Evolutionary conservation across 495 filamentous ascomycete species (phyloP), one percentile per base, ranked within the genome.

Genomic region (Tuber magnatum): DNA sequence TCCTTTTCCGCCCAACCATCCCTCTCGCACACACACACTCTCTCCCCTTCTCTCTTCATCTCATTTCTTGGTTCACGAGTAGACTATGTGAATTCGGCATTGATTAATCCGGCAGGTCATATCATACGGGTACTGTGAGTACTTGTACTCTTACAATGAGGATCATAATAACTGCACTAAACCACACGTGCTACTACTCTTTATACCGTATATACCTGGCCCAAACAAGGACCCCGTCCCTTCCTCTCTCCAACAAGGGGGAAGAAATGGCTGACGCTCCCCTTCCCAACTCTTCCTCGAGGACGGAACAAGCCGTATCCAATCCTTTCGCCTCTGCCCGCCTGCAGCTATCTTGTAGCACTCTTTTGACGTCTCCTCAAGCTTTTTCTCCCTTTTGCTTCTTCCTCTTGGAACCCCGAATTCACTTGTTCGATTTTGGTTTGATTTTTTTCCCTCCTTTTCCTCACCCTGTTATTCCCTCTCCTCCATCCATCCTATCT

Each of bases 281-380:
- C 51, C 40, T 46, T 74, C 77, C 76, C 71, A 71, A 39, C 75
- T 74, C 41, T 73, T 74, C 65, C 2, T 5, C 18, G 41, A 72
- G 32, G 24, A 78, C 77, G 77, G 77, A 75, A 79, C 78, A 69
- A 65, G 77, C 77, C 77, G 77, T 75, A 71, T 71, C 18, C 3
- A 28, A 35, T 65, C 56, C 28, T 35, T 65, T 78, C 73, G 76
- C 77, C 77, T 79, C 77, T 78, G 76, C 77, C 75, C 75, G 77
- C 75, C 77, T 79, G 77, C 77, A 79, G 77, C 56, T 73, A 68
- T 70, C 72, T 70, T 72, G 78, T 65, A 68, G 70, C 61, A 72
- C 39, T 43, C 46, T 75, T 68, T 72, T 35, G 73, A 71, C 76
- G 73, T 75, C 40, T 75, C 77, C 48, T 78, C 69, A 68, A 78